Conservation (phyloP, 164 flowering plant genomes). For the Buxus sempervirens region DNA sequence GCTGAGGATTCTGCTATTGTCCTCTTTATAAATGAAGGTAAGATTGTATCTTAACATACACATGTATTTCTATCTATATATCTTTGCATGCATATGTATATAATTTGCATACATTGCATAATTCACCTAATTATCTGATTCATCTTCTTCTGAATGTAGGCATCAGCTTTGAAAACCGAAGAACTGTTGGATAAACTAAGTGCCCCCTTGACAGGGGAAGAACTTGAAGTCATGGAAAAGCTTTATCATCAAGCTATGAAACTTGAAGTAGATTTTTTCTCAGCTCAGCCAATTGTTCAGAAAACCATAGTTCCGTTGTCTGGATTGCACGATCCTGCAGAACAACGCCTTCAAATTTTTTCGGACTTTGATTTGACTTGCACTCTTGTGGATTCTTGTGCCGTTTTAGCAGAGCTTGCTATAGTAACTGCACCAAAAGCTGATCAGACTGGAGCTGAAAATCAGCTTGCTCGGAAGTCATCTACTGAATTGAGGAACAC, state of each 20-base stretch:
- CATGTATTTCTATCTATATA: no score
- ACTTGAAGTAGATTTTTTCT: constrained; percentile 64
- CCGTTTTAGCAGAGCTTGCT: constrained; percentile 75
- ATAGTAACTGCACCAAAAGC: constrained; percentile 62
- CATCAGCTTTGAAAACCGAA: constrained; percentile 54
- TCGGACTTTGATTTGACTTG: constrained; percentile 85
- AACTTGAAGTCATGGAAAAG: constrained; percentile 67
- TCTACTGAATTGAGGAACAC: constrained; percentile 57
- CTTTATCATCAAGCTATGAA: constrained; percentile 76
- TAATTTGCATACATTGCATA: neutral
- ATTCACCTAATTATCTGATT: neutral
- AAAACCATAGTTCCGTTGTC: constrained; percentile 48
- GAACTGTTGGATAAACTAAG: constrained; percentile 66
- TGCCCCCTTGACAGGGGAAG: constrained; percentile 71
- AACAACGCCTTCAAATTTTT: constrained; percentile 45
- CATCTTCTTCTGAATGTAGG: constrained; percentile 34
- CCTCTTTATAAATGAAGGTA: no score
- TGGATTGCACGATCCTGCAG: constrained; percentile 41
- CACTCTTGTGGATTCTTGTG: constrained; percentile 72
- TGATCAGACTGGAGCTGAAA: constrained; percentile 38
- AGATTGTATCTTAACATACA: no score
- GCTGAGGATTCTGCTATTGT: no score
- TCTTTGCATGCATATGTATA: neutral
- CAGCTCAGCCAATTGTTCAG: constrained; percentile 55
- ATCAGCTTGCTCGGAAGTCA: constrained; percentile 45